Base-by-base conservation (phyloP, 1,284 basidiomycete species). In the Rhodofomes roseus region DNA sequence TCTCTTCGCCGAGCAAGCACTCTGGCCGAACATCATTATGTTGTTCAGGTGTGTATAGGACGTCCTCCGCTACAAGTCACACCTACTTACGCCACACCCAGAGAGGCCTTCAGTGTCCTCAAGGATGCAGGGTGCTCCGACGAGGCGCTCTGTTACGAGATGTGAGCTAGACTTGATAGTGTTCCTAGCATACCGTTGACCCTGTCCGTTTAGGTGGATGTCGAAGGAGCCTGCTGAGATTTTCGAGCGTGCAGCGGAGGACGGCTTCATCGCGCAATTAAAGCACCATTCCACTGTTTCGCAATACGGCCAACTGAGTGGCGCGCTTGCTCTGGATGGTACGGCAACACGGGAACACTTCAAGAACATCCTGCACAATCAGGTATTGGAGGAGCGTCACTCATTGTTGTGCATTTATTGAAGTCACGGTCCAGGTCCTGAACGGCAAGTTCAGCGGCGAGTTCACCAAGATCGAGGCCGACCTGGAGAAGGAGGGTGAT, bases 211-310 rank as follows among this genome's bases (percentile, higher is more conserved):
- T 57, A 86, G 84, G 83, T 86, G 85, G 85, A 87, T 87, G 84
- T 86, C 85, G 31, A 87, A 86, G 65, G 85, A 87, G 65, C 85
- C 85, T 2, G 84, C 85, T n/a, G 85, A 86, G 63, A 86, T 87
- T 50, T 87, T 87, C 68, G 85, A 87, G 68, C 76, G 83, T 29
- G 84, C 85, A 8, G 85, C 85, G 1, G 85, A 87, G 62, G 84
- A 86, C 46, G 85, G 85, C 18, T 86, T 87, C 69, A 81, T 86
- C 56, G 70, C 68, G 40, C 63, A 86, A 81, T 73, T 87, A 56
- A 86, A 85, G 70, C 80, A 81, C 62, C 85, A 86, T 65, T 86
- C 85, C 8, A 73, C 73, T 11, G 83, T 85, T 4, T 87, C 85
- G 36, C 85, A 86, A 69, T 86, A 75, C 58, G 85, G 85, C 16